Base-by-base conservation (phyloP, 805 yeast species). In the Metschnikowia kofuensis region DNA sequence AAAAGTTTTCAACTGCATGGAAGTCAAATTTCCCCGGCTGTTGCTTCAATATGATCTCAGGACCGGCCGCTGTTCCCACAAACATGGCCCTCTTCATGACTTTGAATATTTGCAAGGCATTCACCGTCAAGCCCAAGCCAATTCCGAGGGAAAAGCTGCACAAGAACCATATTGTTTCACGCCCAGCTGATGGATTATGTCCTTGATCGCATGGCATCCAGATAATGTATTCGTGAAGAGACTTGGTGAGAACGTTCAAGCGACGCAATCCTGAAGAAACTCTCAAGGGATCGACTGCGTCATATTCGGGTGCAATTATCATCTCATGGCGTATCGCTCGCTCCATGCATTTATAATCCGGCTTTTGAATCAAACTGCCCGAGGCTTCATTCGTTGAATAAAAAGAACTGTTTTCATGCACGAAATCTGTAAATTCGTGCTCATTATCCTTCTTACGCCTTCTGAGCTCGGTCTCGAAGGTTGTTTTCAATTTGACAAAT, bases 61-160 rank as follows among this genome's bases (percentile, higher is more conserved):
- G 39, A 7, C 39, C 3, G 15, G 44, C 30, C 7, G 46, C 16
- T 3, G 32, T 9, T 7, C 32, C 27, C 15, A 47, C 13, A 13
- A 47, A 47, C 37, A 47, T 27, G 14, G 42, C 14, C 21, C 44
- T 32, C 34, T 42, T 39, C 8, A 43, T n/a, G 9, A 42, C 21
- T n/a, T 37, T 38, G 38, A 55, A 36, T 5, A 57, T 38, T 9
- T 59, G 57, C 6, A 62, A 53, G 13, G 69, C 50, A 9, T 67
- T 47, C 27, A 54, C 28, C 1, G 56, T 31, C 9, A 52, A 48
- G 1, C 77, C 76, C 15, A 72, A 55, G 1, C 75, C 72, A 34
- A 71, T 56, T 1, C 76, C 76, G 21, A 70, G 29, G 1, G 71
- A 55, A 49, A 72, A 70, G 47, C 72, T 60, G 42, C 67, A 68